Base-by-base conservation (phyloP, 208 protist genomes). In the Acanthamoeba sp. region DNA sequence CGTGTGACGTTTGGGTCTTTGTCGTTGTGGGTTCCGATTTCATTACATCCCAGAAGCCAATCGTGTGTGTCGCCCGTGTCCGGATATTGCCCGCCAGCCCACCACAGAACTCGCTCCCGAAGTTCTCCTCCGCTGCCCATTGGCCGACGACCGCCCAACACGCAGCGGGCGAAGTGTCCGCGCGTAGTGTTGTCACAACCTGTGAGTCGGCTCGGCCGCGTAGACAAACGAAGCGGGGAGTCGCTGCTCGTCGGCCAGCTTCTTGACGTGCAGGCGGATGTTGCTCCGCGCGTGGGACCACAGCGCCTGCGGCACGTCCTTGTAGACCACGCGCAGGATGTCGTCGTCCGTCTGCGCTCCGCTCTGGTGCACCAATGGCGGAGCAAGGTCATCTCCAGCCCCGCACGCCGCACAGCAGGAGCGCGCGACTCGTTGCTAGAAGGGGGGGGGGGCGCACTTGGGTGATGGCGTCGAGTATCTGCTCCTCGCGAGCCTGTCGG, bases 211-310 rank as follows among this genome's bases (percentile, higher is more conserved):
- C 16, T 1, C 10, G 42, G 84, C n/a, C n/a, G n/a, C n/a, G n/a
- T n/a, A n/a, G n/a, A n/a, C 24, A 27, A 71, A 91, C 3, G 55
- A 5, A 0, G 84, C 27, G 45, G 84, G 84, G 20, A 91, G 84
- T 2, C 57, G 48, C 24, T 64, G 16, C 34, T 91, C 84, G 52
- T 91, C 40, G 27, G 48, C 29, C 45, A 91, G 84, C 38, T 91
- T 91, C 40, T 32, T 62, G 52, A 91, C 5, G 55, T 91, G 84
- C 5, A 91, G 84, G 7, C 0, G 1, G 32, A 91, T 48, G 55
- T 91, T 91, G 84, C 55, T 71, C 48, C n/a, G n/a, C 6, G 84
- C 84, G 48, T 62, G 55, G 18, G 48, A 5, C 84, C 84, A 91
- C 55, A 91, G 84, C 48, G 84, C 45, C 36, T 36, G 27, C 2